These are phyloP conservation scores for Mallotus nudiflorus DNA, from an alignment of 345 rosid genomes.

Conservation along the genomic window DNA sequence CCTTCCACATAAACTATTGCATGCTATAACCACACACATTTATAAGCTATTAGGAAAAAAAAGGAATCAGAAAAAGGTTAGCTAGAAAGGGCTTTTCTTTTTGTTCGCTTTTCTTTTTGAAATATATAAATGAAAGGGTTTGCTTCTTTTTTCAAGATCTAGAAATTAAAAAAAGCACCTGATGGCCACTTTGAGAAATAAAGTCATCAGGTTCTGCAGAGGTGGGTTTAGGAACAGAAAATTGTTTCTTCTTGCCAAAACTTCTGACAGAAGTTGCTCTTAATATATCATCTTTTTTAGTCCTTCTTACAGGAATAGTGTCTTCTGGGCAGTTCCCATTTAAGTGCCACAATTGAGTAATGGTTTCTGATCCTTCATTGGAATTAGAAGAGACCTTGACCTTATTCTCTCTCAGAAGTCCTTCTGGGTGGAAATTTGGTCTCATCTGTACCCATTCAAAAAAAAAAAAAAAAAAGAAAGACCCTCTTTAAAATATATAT, in stretches of 20 bases:
- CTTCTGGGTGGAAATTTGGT: slow-evolving; percentile 80
- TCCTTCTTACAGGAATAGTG: slow-evolving; percentile 87
- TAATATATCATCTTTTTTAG: slow-evolving; percentile 72
- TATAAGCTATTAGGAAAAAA: slow-evolving; percentile 3
- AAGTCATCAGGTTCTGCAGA: slow-evolving; percentile 85
- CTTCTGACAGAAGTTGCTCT: slow-evolving; percentile 89
- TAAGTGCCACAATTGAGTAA: slow-evolving; percentile 77
- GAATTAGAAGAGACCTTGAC: slow-evolving; percentile 47
- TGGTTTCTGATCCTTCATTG: slow-evolving; percentile 43
- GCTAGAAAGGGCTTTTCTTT: neutral
- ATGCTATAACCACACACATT: slow-evolving; percentile 51
- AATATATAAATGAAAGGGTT: neutral
- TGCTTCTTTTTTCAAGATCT: neutral
- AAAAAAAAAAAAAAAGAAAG: neutral
- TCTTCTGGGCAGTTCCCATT: slow-evolving; percentile 74
- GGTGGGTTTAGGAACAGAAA: slow-evolving; percentile 66
- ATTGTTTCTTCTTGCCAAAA: slow-evolving; percentile 81
- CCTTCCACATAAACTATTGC: slow-evolving; percentile 95
- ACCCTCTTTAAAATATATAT: neutral
- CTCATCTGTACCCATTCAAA: slow-evolving; percentile 69
- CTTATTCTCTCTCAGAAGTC: slow-evolving; percentile 68
- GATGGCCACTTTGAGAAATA: slow-evolving; percentile 80
- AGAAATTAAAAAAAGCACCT: slow-evolving; percentile 47
- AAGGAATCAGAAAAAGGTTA: neutral
- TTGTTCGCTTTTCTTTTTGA: neutral